phyloP scores from a whole-genome alignment of 257 asterid species.

The Jacaranda mimosifolia region DNA sequence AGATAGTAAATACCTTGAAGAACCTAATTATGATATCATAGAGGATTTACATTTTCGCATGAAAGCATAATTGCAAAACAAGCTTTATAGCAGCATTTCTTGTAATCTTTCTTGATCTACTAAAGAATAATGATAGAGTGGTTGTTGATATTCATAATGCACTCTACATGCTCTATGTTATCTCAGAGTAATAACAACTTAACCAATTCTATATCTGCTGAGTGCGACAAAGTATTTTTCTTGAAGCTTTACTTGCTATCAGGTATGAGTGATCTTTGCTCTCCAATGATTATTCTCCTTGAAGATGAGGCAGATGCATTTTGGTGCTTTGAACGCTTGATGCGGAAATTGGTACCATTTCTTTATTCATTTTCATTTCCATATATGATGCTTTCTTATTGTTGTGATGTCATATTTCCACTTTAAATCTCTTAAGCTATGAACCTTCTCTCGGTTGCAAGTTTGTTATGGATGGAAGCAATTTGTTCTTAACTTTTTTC shows the following conservation, averaged over 20 bases:
- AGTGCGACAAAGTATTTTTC: slow-evolving; percentile 27
- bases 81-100: slow-evolving; percentile 3
- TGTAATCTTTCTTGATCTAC: slow-evolving; percentile 12
- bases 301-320: slow-evolving; percentile 95
- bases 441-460: slow-evolving; percentile 26
- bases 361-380: slow-evolving; percentile 15
- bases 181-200: slow-evolving; percentile 13
- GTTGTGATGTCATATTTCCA: slow-evolving; percentile 16
- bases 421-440: not conserved
- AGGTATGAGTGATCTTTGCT: slow-evolving; percentile 99
- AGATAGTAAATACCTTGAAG: not conserved
- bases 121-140: slow-evolving; percentile 21
- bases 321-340: slow-evolving; percentile 97
- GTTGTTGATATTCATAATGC: slow-evolving; percentile 8
- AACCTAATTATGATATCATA: slow-evolving; percentile 14
- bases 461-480: slow-evolving; percentile 31
- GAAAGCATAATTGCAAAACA: slow-evolving; percentile 13
- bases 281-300: slow-evolving; percentile 91
- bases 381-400: slow-evolving; percentile 32
- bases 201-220: not conserved
- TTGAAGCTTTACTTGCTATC: slow-evolving; percentile 40
- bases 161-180: slow-evolving; percentile 24
- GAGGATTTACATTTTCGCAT: slow-evolving; percentile 22
- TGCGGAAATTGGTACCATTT: slow-evolving; percentile 85
- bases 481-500: slow-evolving; percentile 13